Evolutionary conservation across 768 basidiomycete species (phyloP).

Genomic region (Tricholoma sp.): DNA sequence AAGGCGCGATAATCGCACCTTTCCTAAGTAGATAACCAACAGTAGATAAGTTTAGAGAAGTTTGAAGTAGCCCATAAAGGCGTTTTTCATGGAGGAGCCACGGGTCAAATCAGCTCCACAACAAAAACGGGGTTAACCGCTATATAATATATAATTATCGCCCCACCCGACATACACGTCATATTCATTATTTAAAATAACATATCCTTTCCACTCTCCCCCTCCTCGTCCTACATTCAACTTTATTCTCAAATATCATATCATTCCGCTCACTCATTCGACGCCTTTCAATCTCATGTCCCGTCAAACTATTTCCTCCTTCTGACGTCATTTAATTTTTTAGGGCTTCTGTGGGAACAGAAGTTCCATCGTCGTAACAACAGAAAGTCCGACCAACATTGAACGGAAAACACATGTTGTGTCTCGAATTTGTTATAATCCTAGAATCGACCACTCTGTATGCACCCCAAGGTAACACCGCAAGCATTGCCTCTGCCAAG

Average conservation of each 20-base stretch:
- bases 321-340: conserved; percentile 9
- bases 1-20: background rate
- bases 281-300: background rate
- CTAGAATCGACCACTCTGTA: background rate
- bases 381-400: background rate
- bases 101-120: conserved; percentile 19
- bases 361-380: background rate
- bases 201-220: background rate
- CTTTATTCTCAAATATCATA: background rate
- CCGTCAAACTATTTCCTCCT: background rate
- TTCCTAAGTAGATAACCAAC: too few species aligned
- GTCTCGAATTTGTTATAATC: background rate
- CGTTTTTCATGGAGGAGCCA: conserved; percentile 12
- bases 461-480: background rate
- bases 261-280: background rate
- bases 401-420: background rate
- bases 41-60: background rate
- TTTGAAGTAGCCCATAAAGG: background rate
- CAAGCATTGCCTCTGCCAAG: background rate
- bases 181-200: background rate
- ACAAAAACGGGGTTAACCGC: conserved; percentile 11
- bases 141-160: conserved; percentile 6
- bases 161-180: conserved; percentile 14
- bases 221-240: background rate
- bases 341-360: background rate